Base-by-base conservation (phyloP, 306 rosid species). In the Nissolia schottii region DNA sequence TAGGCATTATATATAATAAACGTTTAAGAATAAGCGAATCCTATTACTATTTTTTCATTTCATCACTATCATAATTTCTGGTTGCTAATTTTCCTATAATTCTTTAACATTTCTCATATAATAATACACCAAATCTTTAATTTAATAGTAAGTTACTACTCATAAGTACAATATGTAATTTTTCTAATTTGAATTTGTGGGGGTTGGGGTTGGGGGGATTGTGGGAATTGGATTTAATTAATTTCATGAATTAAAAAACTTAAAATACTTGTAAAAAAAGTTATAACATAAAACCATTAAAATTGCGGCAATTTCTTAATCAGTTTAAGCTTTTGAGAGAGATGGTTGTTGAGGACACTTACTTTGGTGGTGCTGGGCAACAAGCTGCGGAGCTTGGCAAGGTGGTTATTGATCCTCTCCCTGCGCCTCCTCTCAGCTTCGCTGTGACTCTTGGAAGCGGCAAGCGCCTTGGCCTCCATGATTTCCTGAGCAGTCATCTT, bases 381-480 rank as follows among this genome's bases (percentile, higher is more conserved):
- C 59, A 93, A 80, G 87, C 91, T 91, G 5, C 98, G 89, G 22
- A 93, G 82, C 72, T 87, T 93, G 20, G 97, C 92, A 69, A 93
- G 97, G 62, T 93, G 98, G 58, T 93, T 93, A 70, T 93, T 93
- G 91, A 93, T 93, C 81, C 98, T 86, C 78, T 93, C 98, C 76
- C 98, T 83, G 61, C 98, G 89, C 71, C 97, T 87, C 73, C 98
- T 83, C 76, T 93, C 98, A 49, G 98, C 98, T 74, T 93, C 98
- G 55, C 97, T 93, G 37, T 93, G 98, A 67, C 94, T 89, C 82
- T 91, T 93, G 0, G 98, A 93, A 4, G 97, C 97, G 0, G 98
- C 98, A 13, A 93, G 91, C 5, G 98, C 98, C 76, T 91, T 93
- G 28, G 98, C 98, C 58, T 93, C 98, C 98, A 93, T 91, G 70